These are phyloP conservation scores for Durio zibethinus DNA, from an alignment of 345 rosid species.

Conservation along the genomic window DNA sequence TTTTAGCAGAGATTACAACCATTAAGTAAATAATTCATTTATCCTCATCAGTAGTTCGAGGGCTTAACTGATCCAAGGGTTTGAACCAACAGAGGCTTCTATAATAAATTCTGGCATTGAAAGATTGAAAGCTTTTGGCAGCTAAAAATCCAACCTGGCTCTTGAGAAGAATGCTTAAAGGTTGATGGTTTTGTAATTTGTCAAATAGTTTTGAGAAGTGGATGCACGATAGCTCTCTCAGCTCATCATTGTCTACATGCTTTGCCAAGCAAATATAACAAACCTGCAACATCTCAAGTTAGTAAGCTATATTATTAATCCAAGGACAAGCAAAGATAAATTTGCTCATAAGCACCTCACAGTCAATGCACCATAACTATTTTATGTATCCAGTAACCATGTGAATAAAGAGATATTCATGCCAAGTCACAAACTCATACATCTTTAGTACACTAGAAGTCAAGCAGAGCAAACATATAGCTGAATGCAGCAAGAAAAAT, in stretches of 20 bases:
- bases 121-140: too few relatives aligned
- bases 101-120: too few relatives aligned
- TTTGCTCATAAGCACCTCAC: not conserved
- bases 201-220: too few relatives aligned
- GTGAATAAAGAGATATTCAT: not conserved
- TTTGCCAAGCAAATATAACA: conserved; percentile 73
- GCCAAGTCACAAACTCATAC: not conserved
- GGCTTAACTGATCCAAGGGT: too few relatives aligned
- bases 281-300: conserved; percentile 36
- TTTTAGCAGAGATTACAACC: too few relatives aligned
- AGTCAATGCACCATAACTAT: not conserved
- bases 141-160: not conserved
- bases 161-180: not conserved
- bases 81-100: too few relatives aligned
- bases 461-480: not conserved
- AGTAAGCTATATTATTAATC: not conserved
- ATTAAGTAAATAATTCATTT: too few relatives aligned
- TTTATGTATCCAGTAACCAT: not conserved
- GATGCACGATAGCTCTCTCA: conserved; percentile 62
- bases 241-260: conserved; percentile 57
- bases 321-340: not conserved
- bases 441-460: not conserved
- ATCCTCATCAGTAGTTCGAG: too few relatives aligned
- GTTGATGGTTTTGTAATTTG: not conserved
- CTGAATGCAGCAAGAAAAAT: not conserved